Base-by-base conservation (phyloP, 257 asterid species). In the Salvia splendens region DNA sequence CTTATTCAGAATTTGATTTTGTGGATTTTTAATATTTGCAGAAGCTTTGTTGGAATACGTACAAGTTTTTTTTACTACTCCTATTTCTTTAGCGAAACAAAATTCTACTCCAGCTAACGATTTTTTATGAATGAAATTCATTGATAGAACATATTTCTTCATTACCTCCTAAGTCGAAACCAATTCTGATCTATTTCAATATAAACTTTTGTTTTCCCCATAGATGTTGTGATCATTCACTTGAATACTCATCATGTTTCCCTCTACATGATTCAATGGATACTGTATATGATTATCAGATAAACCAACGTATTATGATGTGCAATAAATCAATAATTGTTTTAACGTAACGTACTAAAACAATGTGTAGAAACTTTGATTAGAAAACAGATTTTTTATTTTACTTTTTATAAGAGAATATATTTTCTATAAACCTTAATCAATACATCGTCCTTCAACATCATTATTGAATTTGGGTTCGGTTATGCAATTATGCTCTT, bases 381-480 rank as follows among this genome's bases (percentile, higher is more conserved):
- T 48, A 24, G 3, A 33, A 52, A 52, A 52, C 8, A 24, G 15
- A 2, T n/a, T 14, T 48, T n/a, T 12, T 6, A 4, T 14, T 5
- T 14, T 20, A 52, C 10, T 24, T 24, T 1, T 52, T 24, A 24
- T 20, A 48, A 16, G 43, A 17, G 42, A 35, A 9, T 4, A 24
- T 24, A 24, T 0, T 24, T 24, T 24, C 2, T 24, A 24, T 24
- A 24, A 24, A 17, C 64, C 30, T 46, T 8, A 28, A 10, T 20
- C 59, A 24, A 24, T 24, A 52, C 14, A 51, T 6, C 49, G 52
- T 62, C 73, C 20, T 56, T 12, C 40, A n/a, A 11, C 57, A 28
- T 65, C 60, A 40, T 40, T 24, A 1, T 24, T 24, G 30, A 24
- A 24, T 24, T 24, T 24, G 30, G 24, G 51, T 77, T 80, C 38